Evolutionary conservation across 768 basidiomycete genomes (phyloP), one percentile per base, ranked within the genome.

Genomic region (Boletus rufocinnamomeus): DNA sequence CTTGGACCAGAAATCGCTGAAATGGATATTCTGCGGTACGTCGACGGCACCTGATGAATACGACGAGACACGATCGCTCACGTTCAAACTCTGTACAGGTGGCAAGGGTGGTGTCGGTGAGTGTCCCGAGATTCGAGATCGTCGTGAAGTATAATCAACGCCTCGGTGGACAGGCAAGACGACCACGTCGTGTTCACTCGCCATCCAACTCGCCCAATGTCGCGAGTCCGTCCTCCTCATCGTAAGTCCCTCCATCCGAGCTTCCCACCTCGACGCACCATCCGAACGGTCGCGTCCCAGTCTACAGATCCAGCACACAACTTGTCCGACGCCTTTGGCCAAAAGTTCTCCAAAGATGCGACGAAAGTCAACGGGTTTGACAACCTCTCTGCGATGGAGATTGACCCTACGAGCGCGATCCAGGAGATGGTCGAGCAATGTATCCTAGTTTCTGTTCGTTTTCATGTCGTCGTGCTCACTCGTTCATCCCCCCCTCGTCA

Each of bases 261-360:
- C 23, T 51, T 51, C 17, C 47, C 50, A 14, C 53, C 44, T 50
- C 48, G 2, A 40, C 27, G 34, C 51, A 46, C 50, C 52, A 30
- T 40, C 47, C n/a, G 23, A 21, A 54, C 47, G 41, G 25, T 58
- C 21, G 8, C 52, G 10, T 32, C 19, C 50, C 56, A 97, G 94
- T 98, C 96, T 9, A 99, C 97, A 9, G 97, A 99, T 76, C 97
- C 97, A n/a, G 97, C 97, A 38, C 97, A 99, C 80, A 99, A 99
- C 75, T 79, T 99, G 43, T 98, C 95, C 11, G 96, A 99, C 75
- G 94, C 97, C 17, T 98, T 98, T 73, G 92, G 93, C 23, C 97
- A 99, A 72, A 98, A 99, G 78, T 99, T 99, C 77, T 93, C 92
- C 59, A 98, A 98, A 71, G 97, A 99, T 72, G 97, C 97, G 34